Evolutionary conservation across 75 land plant genomes (phyloP).

Genomic region (Selaginella tamariscina): DNA sequence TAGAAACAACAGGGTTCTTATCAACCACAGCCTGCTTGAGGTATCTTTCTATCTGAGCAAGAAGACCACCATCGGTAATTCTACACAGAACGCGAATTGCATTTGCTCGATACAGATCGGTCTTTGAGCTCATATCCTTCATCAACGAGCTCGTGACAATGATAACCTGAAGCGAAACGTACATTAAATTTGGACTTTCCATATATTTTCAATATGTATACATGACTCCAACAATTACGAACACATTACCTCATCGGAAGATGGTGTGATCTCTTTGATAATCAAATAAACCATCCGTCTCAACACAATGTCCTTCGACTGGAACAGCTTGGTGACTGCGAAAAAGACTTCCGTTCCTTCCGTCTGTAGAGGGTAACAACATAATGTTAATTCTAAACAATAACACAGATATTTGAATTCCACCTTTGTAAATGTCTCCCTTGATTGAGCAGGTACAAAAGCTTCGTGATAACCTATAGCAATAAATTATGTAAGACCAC

Average conservation of each 20-base stretch:
- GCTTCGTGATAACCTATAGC: slow-evolving; percentile 82
- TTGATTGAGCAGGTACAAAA: slow-evolving; percentile 80
- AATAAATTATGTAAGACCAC: not conserved
- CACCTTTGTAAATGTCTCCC: slow-evolving; percentile 94
- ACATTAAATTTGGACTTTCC: not conserved
- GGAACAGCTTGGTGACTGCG: slow-evolving; percentile 91
- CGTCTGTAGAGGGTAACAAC: slow-evolving; percentile 25
- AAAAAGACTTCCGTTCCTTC: slow-evolving; percentile 97
- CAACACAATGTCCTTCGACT: slow-evolving; percentile 78
- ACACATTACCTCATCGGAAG: slow-evolving; percentile 67
- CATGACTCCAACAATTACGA: too few relatives aligned
- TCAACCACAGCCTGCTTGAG: slow-evolving; percentile 96
- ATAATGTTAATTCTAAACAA: not conserved
- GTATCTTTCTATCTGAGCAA: slow-evolving; percentile 91
- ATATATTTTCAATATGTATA: too few relatives aligned
- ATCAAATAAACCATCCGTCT: slow-evolving; percentile 95
- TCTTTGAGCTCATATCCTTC: slow-evolving; percentile 99
- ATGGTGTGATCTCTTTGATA: slow-evolving; percentile 93
- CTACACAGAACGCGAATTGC: slow-evolving; percentile 88
- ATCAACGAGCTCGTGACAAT: slow-evolving; percentile 96
- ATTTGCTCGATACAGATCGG: slow-evolving; percentile 91
- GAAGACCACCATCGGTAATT: slow-evolving; percentile 83
- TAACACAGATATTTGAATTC: not conserved
- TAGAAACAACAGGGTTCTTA: slow-evolving; percentile 91
- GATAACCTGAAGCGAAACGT: slow-evolving; percentile 49